A percentile compares a stretch with the other conserved stretches of the same genome.
phyloP scores from a whole-genome alignment of 1,284 basidiomycete genomes.

The Cystobasidium pallidum region DNA sequence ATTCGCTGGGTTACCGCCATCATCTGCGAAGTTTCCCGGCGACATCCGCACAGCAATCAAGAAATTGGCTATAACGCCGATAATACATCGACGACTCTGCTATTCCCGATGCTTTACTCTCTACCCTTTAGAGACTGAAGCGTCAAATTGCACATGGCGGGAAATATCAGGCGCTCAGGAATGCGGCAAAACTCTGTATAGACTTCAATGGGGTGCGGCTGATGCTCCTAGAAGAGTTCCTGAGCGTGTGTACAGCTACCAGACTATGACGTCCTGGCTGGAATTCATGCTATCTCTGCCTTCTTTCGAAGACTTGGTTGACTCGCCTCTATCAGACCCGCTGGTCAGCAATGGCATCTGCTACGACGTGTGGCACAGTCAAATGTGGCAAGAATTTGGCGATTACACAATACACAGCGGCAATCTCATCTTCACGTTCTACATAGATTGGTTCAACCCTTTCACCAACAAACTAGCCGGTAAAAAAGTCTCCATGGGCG shows the following conservation, averaged over 20 bases:
- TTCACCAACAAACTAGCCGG: conserved; percentile 38
- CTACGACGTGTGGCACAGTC: conserved; percentile 14
- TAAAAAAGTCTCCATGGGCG: conserved; percentile 39
- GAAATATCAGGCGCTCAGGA: conserved; percentile 12
- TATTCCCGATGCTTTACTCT: conserved; percentile 18
- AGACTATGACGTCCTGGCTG: conserved; percentile 1
- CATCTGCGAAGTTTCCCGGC: conserved; percentile 9
- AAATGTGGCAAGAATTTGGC: conserved; percentile 16
- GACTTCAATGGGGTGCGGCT: conserved; percentile 3
- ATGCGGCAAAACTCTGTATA: conserved; percentile 12
- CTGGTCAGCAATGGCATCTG: background rate
- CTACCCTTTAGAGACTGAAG: conserved; percentile 9
- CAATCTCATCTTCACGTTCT: conserved; percentile 32
- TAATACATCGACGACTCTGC: conserved; percentile 22
- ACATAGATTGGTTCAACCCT: conserved; percentile 45
- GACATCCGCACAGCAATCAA: conserved; percentile 10
- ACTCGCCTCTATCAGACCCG: background rate
- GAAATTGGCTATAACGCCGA: conserved; percentile 9
- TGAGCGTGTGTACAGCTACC: conserved; percentile 2
- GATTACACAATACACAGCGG: conserved; percentile 1
- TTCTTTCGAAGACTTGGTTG: conserved; percentile 13
- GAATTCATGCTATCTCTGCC: conserved; percentile 27
- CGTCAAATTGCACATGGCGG: conserved; percentile 3
- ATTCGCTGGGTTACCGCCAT: conserved; percentile 9
- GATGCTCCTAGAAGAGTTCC: background rate